phyloP scores from a whole-genome alignment of 306 rosid species.

The Citrullus amarus region DNA sequence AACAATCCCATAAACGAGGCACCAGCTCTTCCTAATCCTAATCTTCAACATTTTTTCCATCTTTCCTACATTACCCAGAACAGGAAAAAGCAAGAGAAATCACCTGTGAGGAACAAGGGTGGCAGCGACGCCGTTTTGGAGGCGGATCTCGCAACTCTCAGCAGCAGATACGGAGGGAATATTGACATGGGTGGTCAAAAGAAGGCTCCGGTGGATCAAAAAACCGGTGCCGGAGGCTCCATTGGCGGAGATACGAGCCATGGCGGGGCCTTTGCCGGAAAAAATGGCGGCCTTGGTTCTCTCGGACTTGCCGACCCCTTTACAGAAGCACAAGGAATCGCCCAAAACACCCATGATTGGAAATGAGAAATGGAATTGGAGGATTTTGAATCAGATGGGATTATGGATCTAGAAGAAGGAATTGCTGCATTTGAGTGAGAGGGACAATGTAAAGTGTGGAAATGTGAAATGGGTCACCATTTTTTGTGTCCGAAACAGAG shows the following conservation, averaged over 20 bases:
- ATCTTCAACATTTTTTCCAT: neutral
- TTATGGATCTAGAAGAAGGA: conserved; percentile 30
- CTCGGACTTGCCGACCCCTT: conserved; percentile 85
- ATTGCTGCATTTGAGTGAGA: neutral
- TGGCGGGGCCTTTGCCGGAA: conserved; percentile 53
- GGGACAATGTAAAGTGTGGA: neutral
- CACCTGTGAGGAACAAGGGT: conserved; percentile 62
- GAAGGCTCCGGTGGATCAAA: conserved; percentile 75
- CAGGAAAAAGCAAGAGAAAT: neutral
- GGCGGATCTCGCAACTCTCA: conserved; percentile 70
- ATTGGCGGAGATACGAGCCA: conserved; percentile 44
- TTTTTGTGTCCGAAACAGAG: neutral
- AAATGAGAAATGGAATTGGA: neutral
- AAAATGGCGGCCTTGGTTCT: conserved; percentile 66
- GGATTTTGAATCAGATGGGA: neutral
- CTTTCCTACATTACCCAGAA: neutral
- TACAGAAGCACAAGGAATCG: conserved; percentile 95
- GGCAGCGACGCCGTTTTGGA: conserved; percentile 60
- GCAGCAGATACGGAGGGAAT: conserved; percentile 66
- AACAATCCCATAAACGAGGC: neutral
- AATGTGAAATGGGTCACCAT: conserved; percentile 12
- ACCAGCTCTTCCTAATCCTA: neutral
- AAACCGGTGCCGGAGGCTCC: conserved; percentile 53
- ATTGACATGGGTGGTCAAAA: conserved; percentile 75
- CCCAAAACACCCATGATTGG: conserved; percentile 59